Evolutionary conservation across 441 rosid genomes (phyloP).

Genomic region (Capsella rubella): DNA sequence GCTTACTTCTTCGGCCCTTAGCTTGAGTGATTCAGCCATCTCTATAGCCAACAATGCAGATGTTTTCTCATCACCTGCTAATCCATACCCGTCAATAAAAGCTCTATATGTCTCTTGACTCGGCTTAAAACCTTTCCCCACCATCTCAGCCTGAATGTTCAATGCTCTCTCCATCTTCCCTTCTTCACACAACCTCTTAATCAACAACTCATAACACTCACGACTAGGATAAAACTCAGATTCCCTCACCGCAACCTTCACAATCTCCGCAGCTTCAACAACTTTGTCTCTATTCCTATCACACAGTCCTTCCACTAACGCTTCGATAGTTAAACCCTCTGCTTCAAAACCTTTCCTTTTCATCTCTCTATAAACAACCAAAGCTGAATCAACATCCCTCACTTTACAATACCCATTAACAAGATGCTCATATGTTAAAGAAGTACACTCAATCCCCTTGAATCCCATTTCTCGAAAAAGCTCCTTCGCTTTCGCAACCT

Average conservation of each 20-base stretch:
- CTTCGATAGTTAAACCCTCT: conserved; percentile 53
- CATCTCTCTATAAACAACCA: conserved; percentile 68
- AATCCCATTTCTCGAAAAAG: conserved; percentile 60
- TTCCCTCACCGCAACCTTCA: conserved; percentile 52
- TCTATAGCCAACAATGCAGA: conserved; percentile 59
- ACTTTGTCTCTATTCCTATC: conserved; percentile 46
- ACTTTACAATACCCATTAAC: conserved; percentile 64
- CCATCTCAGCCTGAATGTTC: conserved; percentile 83
- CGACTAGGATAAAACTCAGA: conserved; percentile 49
- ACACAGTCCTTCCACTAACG: conserved; percentile 56
- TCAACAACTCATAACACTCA: conserved; percentile 60
- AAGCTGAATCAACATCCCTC: conserved; percentile 58
- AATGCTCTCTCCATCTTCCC: conserved; percentile 74
- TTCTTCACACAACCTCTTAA: conserved; percentile 62
- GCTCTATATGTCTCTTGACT: conserved; percentile 58
- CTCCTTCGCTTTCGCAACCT: conserved; percentile 62
- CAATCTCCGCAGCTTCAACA: conserved; percentile 56
- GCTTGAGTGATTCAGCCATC: conserved; percentile 52
- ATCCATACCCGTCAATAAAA: conserved; percentile 65
- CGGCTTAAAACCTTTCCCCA: conserved; percentile 74
- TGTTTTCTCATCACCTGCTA: conserved; percentile 63
- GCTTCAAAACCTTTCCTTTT: conserved; percentile 54
- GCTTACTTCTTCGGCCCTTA: conserved; percentile 27
- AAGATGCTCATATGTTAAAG: conserved; percentile 62
- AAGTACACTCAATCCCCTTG: conserved; percentile 53